Evolutionary conservation across 2,329 filamentous ascomycete genomes (phyloP).

Genomic region (Pseudocercospora macadamiae): DNA sequence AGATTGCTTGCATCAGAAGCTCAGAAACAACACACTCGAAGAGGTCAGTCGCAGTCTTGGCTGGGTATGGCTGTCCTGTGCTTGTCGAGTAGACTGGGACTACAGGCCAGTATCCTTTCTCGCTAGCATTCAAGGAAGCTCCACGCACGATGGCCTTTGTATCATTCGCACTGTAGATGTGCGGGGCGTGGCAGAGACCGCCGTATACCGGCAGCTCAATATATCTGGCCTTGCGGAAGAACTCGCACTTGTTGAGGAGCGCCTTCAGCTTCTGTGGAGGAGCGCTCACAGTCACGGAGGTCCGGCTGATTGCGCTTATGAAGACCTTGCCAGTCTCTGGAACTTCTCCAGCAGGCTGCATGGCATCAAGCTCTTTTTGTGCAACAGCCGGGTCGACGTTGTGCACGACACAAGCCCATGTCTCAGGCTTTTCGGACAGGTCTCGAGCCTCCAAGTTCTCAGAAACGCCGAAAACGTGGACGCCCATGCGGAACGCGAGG

Average conservation of each 20-base stretch:
- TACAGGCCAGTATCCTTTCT: slow-evolving; percentile 19
- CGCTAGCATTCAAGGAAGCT: slow-evolving; percentile 1
- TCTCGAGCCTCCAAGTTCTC: slow-evolving; percentile 42
- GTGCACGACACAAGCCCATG: slow-evolving; percentile 50
- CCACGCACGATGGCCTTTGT: slow-evolving; percentile 33
- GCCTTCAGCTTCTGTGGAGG: slow-evolving; percentile 36
- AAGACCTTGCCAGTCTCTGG: slow-evolving; percentile 33
- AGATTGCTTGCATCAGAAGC: slow-evolving; percentile 33
- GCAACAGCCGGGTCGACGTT: slow-evolving; percentile 38
- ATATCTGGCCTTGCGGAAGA: slow-evolving; percentile 27
- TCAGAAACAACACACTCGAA: slow-evolving; percentile 27
- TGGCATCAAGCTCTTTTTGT: slow-evolving; percentile 45
- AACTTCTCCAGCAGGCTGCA: slow-evolving; percentile 22
- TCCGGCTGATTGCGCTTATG: slow-evolving; percentile 33
- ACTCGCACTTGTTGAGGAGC: slow-evolving; percentile 31
- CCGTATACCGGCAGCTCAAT: slow-evolving; percentile 35
- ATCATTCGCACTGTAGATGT: slow-evolving; percentile 36
- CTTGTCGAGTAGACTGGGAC: slow-evolving; percentile 40
- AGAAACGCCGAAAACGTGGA: slow-evolving; percentile 49
- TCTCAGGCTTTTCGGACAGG: slow-evolving; percentile 39
- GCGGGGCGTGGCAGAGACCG: slow-evolving; percentile 36
- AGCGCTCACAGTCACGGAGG: slow-evolving; percentile 37
- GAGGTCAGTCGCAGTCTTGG: slow-evolving; percentile 28
- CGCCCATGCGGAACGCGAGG: slow-evolving; percentile 52
- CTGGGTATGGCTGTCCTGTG: slow-evolving; percentile 36